Base-by-base conservation (phyloP, 106 monocot species). In the Dactylorhiza incarnata region DNA sequence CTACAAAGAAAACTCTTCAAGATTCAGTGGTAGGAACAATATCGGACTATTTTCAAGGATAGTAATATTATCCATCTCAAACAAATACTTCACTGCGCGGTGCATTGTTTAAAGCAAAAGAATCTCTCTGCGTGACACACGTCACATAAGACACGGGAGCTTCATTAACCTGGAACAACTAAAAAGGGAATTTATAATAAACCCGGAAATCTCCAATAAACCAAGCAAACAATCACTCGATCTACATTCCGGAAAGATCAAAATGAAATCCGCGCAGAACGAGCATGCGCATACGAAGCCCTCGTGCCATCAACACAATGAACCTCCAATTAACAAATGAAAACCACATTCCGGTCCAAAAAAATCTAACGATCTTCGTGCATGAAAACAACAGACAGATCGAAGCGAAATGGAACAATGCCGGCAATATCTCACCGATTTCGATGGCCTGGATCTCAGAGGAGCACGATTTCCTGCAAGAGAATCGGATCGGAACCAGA, bases 381-480 rank as follows among this genome's bases (percentile, higher is more conserved):
- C 45, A 44, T 16, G 8, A 45, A 46, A 45, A 66, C 5, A 69
- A 17, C 1, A 19, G 45, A 46, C 16, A 69, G 69, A 69, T 69
- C 69, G 45, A n/a, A 69, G 66, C 44, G 45, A 45, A 69, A 45
- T 0, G 69, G 5, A 13, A 45, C 43, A 45, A 45, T 69, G 43
- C 69, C 69, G 43, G 45, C 6, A 45, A 24, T 45, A 45, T 45
- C 45, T 69, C 16, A 44, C 69, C 69, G 45, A 2, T 6, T 14
- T 69, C 45, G 16, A 46, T 45, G 45, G 16, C 69, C 17, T 45
- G 69, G 69, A 69, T 69, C 45, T 45, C 69, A 69, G 69, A 69
- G 16, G 14, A 69, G 69, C 45, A 17, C 69, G 69, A 69, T 69
- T 44, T 69, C 69, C 17, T 69, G 69, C 69, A 25, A 46, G 45